phyloP scores from a whole-genome alignment of 192 early-diverging fungal species.

The Umbelopsis ramanniana region DNA sequence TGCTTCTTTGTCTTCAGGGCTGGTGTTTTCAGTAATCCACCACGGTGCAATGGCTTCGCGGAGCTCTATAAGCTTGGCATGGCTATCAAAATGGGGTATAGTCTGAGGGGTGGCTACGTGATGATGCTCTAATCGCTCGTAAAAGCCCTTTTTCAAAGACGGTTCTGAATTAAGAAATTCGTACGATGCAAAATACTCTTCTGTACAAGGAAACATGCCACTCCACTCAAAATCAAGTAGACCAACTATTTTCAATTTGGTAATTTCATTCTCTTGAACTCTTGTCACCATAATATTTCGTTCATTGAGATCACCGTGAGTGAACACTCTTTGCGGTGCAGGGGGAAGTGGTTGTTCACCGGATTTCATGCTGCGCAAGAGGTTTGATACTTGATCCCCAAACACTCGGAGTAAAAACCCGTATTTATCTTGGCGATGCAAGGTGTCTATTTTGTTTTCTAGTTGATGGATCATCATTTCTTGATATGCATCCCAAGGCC shows the following conservation, averaged over 20 bases:
- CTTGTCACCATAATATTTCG: conserved; percentile 16
- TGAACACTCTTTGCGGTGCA: background rate
- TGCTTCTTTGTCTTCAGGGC: background rate
- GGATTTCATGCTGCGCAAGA: background rate
- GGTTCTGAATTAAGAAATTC: conserved; percentile 17
- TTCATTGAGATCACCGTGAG: conserved; percentile 4
- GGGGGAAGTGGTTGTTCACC: background rate
- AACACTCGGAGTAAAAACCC: conserved; percentile 9
- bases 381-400: background rate
- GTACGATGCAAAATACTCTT: conserved; percentile 18
- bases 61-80: conserved; percentile 11
- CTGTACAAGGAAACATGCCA: conserved; percentile 17
- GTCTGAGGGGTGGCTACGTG: background rate
- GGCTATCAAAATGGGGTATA: conserved; percentile 1
- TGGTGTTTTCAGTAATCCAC: conserved; percentile 6
- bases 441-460: background rate
- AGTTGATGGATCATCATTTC: conserved; percentile 13
- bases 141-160: background rate
- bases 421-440: conserved; percentile 8
- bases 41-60: conserved; percentile 1
- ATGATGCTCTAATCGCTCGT: background rate
- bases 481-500: conserved; percentile 13
- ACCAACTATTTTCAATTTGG: background rate
- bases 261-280: background rate
- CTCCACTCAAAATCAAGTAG: conserved; percentile 21